Percentiles rank a stretch among this genome's conserved stretches.
Evolutionary conservation across 306 rosid genomes (phyloP).

Genomic region (Dalbergia cochinchinensis): DNA sequence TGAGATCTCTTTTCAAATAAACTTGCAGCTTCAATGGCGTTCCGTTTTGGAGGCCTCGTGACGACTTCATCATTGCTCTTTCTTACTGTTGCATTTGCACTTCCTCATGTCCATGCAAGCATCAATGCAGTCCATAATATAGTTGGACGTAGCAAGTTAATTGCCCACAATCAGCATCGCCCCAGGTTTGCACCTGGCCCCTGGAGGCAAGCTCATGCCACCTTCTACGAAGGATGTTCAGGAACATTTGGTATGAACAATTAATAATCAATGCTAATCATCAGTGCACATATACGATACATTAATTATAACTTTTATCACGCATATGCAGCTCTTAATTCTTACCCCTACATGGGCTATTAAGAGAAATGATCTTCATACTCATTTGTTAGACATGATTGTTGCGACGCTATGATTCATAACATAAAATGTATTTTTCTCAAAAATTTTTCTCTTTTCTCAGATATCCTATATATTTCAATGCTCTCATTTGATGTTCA

Average conservation of each 20-base stretch:
- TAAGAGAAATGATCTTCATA: too few relatives aligned
- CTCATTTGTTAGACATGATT: too few relatives aligned
- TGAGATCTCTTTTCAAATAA: background rate
- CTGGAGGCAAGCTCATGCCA: constrained; percentile 78
- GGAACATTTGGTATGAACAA: constrained; percentile 61
- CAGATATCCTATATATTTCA: too few relatives aligned
- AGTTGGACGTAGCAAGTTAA: background rate
- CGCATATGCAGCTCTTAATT: too few relatives aligned
- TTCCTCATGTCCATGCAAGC: constrained; percentile 42
- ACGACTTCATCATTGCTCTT: constrained; percentile 44
- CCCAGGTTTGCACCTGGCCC: constrained; percentile 41
- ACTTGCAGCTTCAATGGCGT: constrained; percentile 32
- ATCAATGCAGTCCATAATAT: constrained; percentile 25
- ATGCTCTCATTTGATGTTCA: too few relatives aligned
- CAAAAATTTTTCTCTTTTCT: too few relatives aligned
- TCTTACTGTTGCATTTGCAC: constrained; percentile 12
- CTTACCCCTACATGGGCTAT: too few relatives aligned
- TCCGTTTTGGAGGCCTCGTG: constrained; percentile 39
- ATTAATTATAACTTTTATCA: too few relatives aligned
- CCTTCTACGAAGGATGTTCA: constrained; percentile 78
- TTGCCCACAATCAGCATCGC: constrained; percentile 19
- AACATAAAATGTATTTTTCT: too few relatives aligned
- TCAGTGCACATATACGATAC: background rate
- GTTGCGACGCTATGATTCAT: too few relatives aligned
- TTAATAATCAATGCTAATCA: background rate